A percentile compares a stretch with the other conserved stretches of the same genome.
phyloP scores from a whole-genome alignment of 2,329 filamentous ascomycete species.

The Cytospora mali region DNA sequence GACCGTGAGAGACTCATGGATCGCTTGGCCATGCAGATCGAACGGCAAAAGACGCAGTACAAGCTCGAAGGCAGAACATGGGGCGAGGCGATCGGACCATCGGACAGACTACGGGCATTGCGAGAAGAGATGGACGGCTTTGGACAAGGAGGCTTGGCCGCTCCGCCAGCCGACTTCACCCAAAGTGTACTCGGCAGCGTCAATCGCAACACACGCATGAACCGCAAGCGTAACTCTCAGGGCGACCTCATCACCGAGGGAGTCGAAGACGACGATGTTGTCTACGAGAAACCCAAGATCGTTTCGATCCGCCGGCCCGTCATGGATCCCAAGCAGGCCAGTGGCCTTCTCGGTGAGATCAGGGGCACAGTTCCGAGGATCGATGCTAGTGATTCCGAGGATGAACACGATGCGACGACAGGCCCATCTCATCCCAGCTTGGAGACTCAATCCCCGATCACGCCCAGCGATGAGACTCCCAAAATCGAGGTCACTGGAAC shows the following conservation, averaged over 20 bases:
- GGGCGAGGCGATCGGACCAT: conserved; percentile 80
- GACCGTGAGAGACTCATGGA: conserved; percentile 93
- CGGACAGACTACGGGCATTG: conserved; percentile 86
- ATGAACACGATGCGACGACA: conserved; percentile 69
- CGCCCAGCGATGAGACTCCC: conserved; percentile 63
- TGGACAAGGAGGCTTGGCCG: conserved; percentile 49
- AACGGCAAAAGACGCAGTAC: conserved; percentile 95
- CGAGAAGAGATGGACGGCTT: conserved; percentile 88
- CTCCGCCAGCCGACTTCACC: conserved; percentile 63
- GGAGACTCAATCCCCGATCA: conserved; percentile 70
- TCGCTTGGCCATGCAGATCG: conserved; percentile 90
- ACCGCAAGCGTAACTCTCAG: conserved; percentile 37
- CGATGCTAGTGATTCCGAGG: conserved; percentile 74
- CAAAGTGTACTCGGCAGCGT: conserved; percentile 76
- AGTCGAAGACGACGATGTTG: conserved; percentile 59
- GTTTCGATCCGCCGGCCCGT: conserved; percentile 76
- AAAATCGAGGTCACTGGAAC: conserved; percentile 61
- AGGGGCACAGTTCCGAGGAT: conserved; percentile 73
- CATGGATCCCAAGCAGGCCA: conserved; percentile 66
- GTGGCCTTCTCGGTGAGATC: conserved; percentile 70
- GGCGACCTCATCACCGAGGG: conserved; percentile 46
- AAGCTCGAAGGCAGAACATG: conserved; percentile 94
- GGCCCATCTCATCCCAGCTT: conserved; percentile 76
- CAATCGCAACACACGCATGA: conserved; percentile 60
- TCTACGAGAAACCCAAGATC: conserved; percentile 79